Conservation (phyloP, 495 filamentous ascomycete genomes). For the Neurospora intermedia region DNA sequence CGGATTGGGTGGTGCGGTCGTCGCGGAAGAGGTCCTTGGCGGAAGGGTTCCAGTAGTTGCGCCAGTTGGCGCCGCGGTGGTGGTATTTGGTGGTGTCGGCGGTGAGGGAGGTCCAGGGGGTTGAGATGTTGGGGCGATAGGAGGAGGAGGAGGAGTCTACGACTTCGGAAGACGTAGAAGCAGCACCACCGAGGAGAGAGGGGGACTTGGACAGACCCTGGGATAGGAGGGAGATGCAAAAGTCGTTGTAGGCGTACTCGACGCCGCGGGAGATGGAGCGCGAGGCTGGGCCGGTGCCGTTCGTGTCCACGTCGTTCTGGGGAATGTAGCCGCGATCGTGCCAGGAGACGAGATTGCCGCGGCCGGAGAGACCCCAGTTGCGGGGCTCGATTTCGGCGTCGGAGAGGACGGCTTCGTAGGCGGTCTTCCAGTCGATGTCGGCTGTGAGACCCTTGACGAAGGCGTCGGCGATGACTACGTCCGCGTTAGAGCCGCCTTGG, state of each 20-base stretch:
- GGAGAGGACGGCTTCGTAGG: slow-evolving; percentile 57
- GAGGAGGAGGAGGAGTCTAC: neutral
- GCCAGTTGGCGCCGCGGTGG: slow-evolving; percentile 46
- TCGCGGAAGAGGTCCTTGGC: slow-evolving; percentile 24
- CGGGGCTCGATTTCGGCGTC: slow-evolving; percentile 56
- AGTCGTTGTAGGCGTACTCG: slow-evolving; percentile 70
- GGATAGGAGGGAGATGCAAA: slow-evolving; percentile 45
- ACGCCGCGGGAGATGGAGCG: slow-evolving; percentile 56
- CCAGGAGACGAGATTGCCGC: slow-evolving; percentile 54
- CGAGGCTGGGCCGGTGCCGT: slow-evolving; percentile 48
- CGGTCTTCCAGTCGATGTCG: slow-evolving; percentile 54
- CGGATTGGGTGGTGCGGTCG: neutral
- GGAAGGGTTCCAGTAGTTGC: slow-evolving; percentile 39
- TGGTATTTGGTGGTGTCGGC: slow-evolving; percentile 45
- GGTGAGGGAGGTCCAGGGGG: slow-evolving; percentile 4
- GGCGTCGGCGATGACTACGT: slow-evolving; percentile 57
- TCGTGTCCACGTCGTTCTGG: slow-evolving; percentile 45
- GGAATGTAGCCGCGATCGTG: slow-evolving; percentile 53
- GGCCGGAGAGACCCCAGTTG: slow-evolving; percentile 54
- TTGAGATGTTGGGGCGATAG: neutral
- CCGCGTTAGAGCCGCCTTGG: slow-evolving; percentile 66
- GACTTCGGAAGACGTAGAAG: neutral
- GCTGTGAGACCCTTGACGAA: slow-evolving; percentile 54
- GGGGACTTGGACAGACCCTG: slow-evolving; percentile 35
- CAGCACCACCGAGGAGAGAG: neutral